These are phyloP conservation scores for Phytophthora podocarpi DNA, from an alignment of 352 stramenopile genomes.

Conservation along the genomic window DNA sequence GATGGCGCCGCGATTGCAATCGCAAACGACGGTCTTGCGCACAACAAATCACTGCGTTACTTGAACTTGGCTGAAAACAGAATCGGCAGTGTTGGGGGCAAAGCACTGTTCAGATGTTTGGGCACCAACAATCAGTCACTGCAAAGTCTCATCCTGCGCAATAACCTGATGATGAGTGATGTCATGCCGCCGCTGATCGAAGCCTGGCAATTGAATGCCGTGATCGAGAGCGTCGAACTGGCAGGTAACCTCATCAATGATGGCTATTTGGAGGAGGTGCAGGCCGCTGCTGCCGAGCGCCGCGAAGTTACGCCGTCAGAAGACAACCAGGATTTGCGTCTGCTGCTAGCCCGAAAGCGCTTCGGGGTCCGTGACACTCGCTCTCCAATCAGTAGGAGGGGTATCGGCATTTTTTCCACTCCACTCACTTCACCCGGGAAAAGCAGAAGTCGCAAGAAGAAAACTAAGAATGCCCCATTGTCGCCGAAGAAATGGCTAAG, in stretches of 20 bases:
- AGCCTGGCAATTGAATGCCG: conserved; percentile 48
- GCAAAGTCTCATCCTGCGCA: conserved; percentile 53
- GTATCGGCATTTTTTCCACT: conserved; percentile 6
- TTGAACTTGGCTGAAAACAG: conserved; percentile 70
- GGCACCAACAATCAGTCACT: conserved; percentile 42
- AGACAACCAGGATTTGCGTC: conserved; percentile 43
- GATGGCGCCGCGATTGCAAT: conserved; percentile 48
- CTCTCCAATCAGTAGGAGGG: conserved; percentile 6
- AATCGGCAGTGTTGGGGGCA: conserved; percentile 53
- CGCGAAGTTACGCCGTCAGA: conserved; percentile 9
- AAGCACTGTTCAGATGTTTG: conserved; percentile 53
- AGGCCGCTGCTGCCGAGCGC: conserved; percentile 37
- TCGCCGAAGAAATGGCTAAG: conserved; percentile 65
- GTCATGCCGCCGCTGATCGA: conserved; percentile 33
- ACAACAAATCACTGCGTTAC: conserved; percentile 49
- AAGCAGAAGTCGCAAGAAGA: conserved; percentile 3
- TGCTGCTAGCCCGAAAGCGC: conserved; percentile 54
- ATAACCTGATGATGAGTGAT: conserved; percentile 72
- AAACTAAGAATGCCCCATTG: conserved; percentile 25
- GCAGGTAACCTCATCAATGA: conserved; percentile 63
- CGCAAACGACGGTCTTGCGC: conserved; percentile 42
- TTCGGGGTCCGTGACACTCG: conserved; percentile 21
- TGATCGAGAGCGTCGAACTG: conserved; percentile 51
- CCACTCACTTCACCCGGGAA: conserved; percentile 5
- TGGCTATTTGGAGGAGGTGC: conserved; percentile 39